Evolutionary conservation across 2,329 filamentous ascomycete species (phyloP).

Genomic region (Aureobasidium sp.): DNA sequence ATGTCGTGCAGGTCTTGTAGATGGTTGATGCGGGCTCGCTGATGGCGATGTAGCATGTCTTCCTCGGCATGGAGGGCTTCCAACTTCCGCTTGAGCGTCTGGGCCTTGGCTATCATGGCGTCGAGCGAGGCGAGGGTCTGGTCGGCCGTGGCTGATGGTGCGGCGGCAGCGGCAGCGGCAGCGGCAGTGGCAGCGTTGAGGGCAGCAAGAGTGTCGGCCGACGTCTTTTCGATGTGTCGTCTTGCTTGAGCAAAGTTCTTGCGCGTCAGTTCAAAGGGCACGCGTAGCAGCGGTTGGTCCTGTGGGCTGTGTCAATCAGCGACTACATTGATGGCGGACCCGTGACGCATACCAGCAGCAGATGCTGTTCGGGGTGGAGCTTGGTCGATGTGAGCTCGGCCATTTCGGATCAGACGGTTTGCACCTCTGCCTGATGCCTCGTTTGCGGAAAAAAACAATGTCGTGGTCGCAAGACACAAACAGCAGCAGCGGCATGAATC

Average conservation of each 20-base stretch:
- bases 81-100: conserved; percentile 81
- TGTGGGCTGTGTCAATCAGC: conserved; percentile 27
- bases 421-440: not conserved
- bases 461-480: not conserved
- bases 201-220: conserved; percentile 1
- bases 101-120: conserved; percentile 74
- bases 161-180: conserved; percentile 54
- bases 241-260: conserved; percentile 89
- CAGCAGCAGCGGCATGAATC: not conserved
- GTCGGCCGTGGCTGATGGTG: conserved; percentile 28
- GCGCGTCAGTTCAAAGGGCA: conserved; percentile 84
- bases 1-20: conserved; percentile 73
- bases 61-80: conserved; percentile 71
- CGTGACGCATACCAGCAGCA: conserved; percentile 52
- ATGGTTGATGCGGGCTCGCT: conserved; percentile 68
- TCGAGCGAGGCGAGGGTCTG: conserved; percentile 63
- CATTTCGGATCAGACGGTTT: conserved; percentile 22
- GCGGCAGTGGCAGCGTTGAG: conserved; percentile 50
- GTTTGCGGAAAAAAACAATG: not conserved
- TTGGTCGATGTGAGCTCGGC: conserved; percentile 48
- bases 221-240: conserved; percentile 64
- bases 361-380: conserved; percentile 65
- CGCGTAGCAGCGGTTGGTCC: conserved; percentile 90
- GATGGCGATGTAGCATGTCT: conserved; percentile 62
- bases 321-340: not conserved